Percentiles rank a stretch among this genome's conserved stretches.
Evolutionary conservation across 805 yeast species (phyloP).

Genomic region (Cyberlindnera sargentensis): DNA sequence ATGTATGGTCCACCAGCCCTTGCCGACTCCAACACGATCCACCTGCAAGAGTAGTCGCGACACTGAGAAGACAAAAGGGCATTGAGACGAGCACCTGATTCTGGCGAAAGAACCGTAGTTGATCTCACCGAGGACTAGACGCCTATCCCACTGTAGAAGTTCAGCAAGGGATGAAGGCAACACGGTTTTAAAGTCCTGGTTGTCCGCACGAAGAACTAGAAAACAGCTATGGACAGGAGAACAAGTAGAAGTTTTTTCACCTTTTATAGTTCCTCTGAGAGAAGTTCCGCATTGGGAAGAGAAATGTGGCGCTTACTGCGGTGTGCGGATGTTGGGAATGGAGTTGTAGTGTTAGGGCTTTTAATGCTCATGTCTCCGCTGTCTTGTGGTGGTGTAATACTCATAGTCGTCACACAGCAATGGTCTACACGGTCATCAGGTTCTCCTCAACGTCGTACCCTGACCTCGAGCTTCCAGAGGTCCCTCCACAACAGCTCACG

Average conservation of each 20-base stretch:
- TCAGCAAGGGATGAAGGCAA: constrained; percentile 41
- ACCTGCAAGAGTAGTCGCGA: constrained; percentile 33
- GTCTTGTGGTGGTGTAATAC: too few species aligned
- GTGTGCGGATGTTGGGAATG: too few species aligned
- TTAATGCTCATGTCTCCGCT: too few species aligned
- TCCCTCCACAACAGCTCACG: constrained; percentile 27
- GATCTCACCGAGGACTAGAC: constrained; percentile 70
- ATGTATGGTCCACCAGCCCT: constrained; percentile 73
- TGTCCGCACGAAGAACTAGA: constrained; percentile 49
- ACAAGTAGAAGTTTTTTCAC: background rate
- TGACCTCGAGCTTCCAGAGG: constrained; percentile 34
- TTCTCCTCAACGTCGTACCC: constrained; percentile 37
- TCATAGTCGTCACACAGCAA: too few species aligned
- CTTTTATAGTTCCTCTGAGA: background rate
- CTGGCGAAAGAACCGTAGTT: constrained; percentile 24
- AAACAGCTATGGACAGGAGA: constrained; percentile 7
- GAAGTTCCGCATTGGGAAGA: too few species aligned
- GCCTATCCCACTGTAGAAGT: constrained; percentile 37
- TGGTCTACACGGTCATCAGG: constrained; percentile 27
- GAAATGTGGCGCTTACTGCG: too few species aligned
- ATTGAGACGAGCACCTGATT: constrained; percentile 49
- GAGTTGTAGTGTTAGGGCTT: too few species aligned
- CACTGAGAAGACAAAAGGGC: constrained; percentile 44
- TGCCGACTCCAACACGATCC: constrained; percentile 30
- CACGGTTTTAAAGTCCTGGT: constrained; percentile 70